Evolutionary conservation across 2,329 filamentous ascomycete species (phyloP).

Genomic region (Fusarium cyanostomum): DNA sequence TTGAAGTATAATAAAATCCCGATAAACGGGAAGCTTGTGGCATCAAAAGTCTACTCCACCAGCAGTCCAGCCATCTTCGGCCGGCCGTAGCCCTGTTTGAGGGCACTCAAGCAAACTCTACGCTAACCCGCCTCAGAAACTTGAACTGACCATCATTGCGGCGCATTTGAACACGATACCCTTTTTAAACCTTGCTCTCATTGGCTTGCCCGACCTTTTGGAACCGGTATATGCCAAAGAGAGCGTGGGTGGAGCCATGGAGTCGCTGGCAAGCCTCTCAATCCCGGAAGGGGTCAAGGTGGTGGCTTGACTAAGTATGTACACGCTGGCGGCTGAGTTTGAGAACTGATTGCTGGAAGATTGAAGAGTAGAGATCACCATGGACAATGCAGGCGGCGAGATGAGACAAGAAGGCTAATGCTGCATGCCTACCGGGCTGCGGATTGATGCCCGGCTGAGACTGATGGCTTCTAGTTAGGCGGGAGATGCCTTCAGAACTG

Average conservation of each 20-base stretch:
- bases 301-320: constrained; percentile 2
- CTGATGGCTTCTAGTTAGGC: background rate
- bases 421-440: background rate
- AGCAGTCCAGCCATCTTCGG: background rate
- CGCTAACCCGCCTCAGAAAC: background rate
- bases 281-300: constrained; percentile 19
- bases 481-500: background rate
- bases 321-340: constrained; percentile 1
- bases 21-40: background rate
- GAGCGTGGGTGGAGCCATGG: constrained; percentile 15
- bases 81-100: background rate
- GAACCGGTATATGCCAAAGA: background rate
- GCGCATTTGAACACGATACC: background rate
- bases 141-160: background rate
- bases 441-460: background rate
- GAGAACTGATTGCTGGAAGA: background rate
- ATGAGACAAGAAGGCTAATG: constrained; percentile 24
- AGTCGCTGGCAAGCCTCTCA: background rate
- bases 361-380: background rate
- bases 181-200: background rate
- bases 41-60: background rate
- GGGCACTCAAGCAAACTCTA: constrained; percentile 6
- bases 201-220: constrained; percentile 18
- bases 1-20: background rate
- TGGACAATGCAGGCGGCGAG: background rate